Percentiles rank a stretch among this genome's conserved stretches.
phyloP scores from a whole-genome alignment of 1,284 basidiomycete genomes.

The Rhodotorula sp. region DNA sequence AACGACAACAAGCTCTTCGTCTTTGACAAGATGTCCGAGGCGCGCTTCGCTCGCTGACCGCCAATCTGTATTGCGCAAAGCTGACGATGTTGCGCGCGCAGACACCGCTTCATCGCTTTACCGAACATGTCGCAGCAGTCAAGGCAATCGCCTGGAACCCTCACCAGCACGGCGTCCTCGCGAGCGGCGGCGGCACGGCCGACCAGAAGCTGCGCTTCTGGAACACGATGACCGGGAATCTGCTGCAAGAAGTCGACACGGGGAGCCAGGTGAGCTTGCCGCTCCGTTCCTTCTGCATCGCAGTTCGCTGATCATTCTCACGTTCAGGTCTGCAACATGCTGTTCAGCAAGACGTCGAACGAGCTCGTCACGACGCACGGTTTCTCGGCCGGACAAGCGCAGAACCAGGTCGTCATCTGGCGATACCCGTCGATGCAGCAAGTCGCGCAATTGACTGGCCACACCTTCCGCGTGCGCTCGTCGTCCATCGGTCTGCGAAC shows the following conservation, averaged over 20 bases:
- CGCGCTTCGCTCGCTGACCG: background rate
- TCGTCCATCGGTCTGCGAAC: no score
- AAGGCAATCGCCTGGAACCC: slow-evolving; percentile 99
- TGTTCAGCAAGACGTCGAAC: slow-evolving; percentile 90
- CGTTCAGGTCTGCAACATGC: slow-evolving; percentile 86
- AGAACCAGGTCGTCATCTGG: slow-evolving; percentile 99
- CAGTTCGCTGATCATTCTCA: background rate
- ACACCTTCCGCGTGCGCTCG: slow-evolving; percentile 70
- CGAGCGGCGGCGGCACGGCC: slow-evolving; percentile 96
- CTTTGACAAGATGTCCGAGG: slow-evolving; percentile 65
- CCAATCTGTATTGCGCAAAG: fast-evolving
- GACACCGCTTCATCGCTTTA: slow-evolving; percentile 83
- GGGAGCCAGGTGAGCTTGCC: slow-evolving; percentile 74
- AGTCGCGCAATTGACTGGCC: slow-evolving; percentile 90
- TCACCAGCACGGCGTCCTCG: slow-evolving; percentile 84
- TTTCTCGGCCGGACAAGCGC: slow-evolving; percentile 86
- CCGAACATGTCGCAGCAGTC: slow-evolving; percentile 93
- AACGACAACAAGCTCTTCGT: slow-evolving; percentile 99
- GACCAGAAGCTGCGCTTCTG: slow-evolving; percentile 93
- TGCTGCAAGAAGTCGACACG: slow-evolving; percentile 83
- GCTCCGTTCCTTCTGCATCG: background rate
- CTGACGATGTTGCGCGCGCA: background rate
- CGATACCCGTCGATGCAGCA: slow-evolving; percentile 89
- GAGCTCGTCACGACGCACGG: slow-evolving; percentile 98
- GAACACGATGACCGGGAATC: slow-evolving; percentile 84